A percentile compares a stretch with the other conserved stretches of the same genome.
Conservation (phyloP, 495 filamentous ascomycete genomes). For the Penicillium parvum region DNA sequence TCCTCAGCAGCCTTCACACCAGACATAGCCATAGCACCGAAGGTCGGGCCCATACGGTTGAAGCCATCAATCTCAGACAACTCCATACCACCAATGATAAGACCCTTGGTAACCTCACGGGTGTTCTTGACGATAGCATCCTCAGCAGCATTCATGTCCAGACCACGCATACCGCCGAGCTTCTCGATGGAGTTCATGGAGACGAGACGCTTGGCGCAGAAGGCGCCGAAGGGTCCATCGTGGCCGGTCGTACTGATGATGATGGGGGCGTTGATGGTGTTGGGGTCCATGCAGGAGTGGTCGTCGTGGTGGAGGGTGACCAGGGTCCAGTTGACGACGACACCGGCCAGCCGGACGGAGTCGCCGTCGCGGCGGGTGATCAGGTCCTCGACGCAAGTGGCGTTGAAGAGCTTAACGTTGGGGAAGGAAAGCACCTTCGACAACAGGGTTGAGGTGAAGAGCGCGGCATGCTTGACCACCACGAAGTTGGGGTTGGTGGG, state of each 20-base stretch:
- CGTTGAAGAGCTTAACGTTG: conserved; percentile 95
- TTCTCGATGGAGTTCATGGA: conserved; percentile 76
- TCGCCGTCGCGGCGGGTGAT: conserved; percentile 62
- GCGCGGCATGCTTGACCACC: conserved; percentile 87
- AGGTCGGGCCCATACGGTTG: conserved; percentile 78
- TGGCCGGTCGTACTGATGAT: conserved; percentile 86
- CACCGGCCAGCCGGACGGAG: conserved; percentile 69
- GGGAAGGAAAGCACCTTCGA: conserved; percentile 74
- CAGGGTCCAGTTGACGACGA: conserved; percentile 92
- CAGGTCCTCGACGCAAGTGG: conserved; percentile 83
- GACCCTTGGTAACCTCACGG: conserved; percentile 76
- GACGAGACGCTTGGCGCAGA: conserved; percentile 78
- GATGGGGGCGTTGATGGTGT: conserved; percentile 87
- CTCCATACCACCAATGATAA: conserved; percentile 94
- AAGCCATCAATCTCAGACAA: conserved; percentile 84
- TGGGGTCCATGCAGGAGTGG: conserved; percentile 93
- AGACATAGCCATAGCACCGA: conserved; percentile 76
- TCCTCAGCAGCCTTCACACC: conserved; percentile 90
- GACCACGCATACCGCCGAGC: conserved; percentile 83
- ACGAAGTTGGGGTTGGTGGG: conserved; percentile 78
- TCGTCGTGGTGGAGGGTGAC: conserved; percentile 88
- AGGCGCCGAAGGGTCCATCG: conserved; percentile 87
- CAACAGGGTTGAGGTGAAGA: conserved; percentile 83
- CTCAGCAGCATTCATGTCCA: conserved; percentile 86
- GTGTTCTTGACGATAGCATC: conserved; percentile 89